Base-by-base conservation (phyloP, 1,139 yeast genomes). In the Taphrina confusa region DNA sequence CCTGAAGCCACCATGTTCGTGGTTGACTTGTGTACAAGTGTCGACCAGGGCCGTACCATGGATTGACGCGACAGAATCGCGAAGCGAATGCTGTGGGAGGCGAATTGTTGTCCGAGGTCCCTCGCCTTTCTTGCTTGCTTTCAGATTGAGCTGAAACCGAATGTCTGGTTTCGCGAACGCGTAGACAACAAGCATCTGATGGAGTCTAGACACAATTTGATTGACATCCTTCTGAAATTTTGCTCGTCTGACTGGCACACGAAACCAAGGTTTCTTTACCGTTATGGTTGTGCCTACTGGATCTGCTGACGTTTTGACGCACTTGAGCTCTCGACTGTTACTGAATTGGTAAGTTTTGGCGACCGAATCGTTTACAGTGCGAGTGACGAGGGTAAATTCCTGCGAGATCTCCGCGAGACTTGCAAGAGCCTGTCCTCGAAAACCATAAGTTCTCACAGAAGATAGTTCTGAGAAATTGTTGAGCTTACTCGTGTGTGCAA, bases 381-480 rank as follows among this genome's bases (percentile, higher is more conserved):
- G 73, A 0, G 80, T 71, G 2, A 68, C 66, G 1, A 78, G 66
- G 36, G 68, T 69, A 66, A 79, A 60, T 27, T 44, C 46, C 23
- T 66, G 64, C 12, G 60, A 67, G 46, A 63, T 68, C 34, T 69
- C 65, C 8, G 80, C 75, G 20, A 80, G 70, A 60, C 80, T 80
- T 1, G 82, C 77, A 22, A 85, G 75, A 0, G 89, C 85, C 67
- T 84, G 87, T 4, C 92, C 91, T 65, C 85, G 73, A 67, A 81
- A 84, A 0, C 90, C 89, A 68, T 79, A 79, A 0, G 86, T 80
- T 2, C 66, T 65, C 2, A 80, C 71, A 1, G 67, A 64, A 28
- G 69, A 71, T 51, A 82, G 67, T 61, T 82, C 84, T 12, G 77
- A 78, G 55, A 76, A 74, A 0, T 68, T 65, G 0, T 66, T 61